Conservation (phyloP, 306 rosid species). For the Vigna trinervia region DNA sequence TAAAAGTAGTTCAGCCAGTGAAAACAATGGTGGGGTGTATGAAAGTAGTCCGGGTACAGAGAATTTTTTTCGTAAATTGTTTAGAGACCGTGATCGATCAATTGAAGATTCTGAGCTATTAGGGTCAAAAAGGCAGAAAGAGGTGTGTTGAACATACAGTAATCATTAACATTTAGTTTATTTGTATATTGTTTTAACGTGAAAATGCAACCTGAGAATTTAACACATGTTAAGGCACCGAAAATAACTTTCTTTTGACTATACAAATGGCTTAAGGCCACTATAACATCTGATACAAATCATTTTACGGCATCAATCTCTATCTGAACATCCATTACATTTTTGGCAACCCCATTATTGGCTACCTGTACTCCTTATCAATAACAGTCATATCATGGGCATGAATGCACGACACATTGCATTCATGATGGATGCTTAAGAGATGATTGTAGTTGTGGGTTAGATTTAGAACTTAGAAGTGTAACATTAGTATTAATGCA, state of each 20-base stretch:
- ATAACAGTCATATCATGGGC: constrained; percentile 7
- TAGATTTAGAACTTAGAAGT: constrained; percentile 34
- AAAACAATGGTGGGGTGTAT: constrained; percentile 55
- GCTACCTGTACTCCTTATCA: constrained; percentile 26
- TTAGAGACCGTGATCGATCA: constrained; percentile 86
- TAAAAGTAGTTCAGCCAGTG: constrained; percentile 64
- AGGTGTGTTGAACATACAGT: constrained; percentile 58
- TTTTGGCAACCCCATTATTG: constrained; percentile 34
- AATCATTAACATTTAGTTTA: constrained; percentile 34
- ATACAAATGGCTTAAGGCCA: constrained; percentile 30
- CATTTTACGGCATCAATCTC: constrained; percentile 21
- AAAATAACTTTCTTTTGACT: constrained; percentile 1
- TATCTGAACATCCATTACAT: constrained; percentile 35
- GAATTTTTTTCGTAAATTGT: constrained; percentile 86
- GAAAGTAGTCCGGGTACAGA: constrained; percentile 95
- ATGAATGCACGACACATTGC: constrained; percentile 21
- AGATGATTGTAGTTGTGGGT: constrained; percentile 30
- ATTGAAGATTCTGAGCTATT: constrained; percentile 90
- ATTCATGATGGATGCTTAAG: background rate
- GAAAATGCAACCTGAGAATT: background rate
- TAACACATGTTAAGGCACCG: constrained; percentile 12
- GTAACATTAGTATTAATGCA: constrained; percentile 4
- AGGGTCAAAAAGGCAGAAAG: constrained; percentile 79
- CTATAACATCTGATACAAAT: constrained; percentile 12
- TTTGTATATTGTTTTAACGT: constrained; percentile 21